Percentiles rank a stretch among this genome's conserved stretches.
Evolutionary conservation across 2,329 filamentous ascomycete genomes (phyloP).

Genomic region (Fonsecaea erecta): DNA sequence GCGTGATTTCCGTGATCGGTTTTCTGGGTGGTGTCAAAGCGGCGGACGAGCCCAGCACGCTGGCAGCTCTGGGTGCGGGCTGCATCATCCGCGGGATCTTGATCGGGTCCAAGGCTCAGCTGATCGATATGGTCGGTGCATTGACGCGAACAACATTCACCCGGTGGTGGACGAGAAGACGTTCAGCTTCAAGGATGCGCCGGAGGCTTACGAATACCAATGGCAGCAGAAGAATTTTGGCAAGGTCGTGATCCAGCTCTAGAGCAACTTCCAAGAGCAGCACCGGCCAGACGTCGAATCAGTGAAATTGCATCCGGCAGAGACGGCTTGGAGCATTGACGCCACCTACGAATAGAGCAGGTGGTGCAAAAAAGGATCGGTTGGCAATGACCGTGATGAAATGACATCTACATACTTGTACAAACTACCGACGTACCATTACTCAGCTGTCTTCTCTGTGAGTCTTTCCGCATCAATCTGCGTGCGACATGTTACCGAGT

Average conservation of each 20-base stretch:
- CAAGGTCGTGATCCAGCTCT: constrained; percentile 54
- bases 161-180: constrained; percentile 64
- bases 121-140: constrained; percentile 65
- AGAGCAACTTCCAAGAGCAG: constrained; percentile 1
- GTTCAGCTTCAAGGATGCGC: constrained; percentile 58
- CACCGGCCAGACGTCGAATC: background rate
- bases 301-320: background rate
- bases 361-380: background rate
- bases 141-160: constrained; percentile 64
- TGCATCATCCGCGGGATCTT: constrained; percentile 63
- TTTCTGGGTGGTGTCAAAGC: constrained; percentile 53
- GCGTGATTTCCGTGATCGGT: constrained; percentile 58
- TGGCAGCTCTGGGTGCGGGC: constrained; percentile 56
- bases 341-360: background rate
- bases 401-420: background rate
- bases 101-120: constrained; percentile 60
- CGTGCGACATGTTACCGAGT: no score
- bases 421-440: background rate
- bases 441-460: background rate
- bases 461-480: no score
- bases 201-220: constrained; percentile 61
- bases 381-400: background rate
- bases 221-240: constrained; percentile 61
- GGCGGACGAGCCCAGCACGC: constrained; percentile 53
- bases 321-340: background rate